A percentile compares a stretch with the other conserved stretches of the same genome.
phyloP scores from a whole-genome alignment of 2,329 filamentous ascomycete genomes.

The Fusarium buxicola region DNA sequence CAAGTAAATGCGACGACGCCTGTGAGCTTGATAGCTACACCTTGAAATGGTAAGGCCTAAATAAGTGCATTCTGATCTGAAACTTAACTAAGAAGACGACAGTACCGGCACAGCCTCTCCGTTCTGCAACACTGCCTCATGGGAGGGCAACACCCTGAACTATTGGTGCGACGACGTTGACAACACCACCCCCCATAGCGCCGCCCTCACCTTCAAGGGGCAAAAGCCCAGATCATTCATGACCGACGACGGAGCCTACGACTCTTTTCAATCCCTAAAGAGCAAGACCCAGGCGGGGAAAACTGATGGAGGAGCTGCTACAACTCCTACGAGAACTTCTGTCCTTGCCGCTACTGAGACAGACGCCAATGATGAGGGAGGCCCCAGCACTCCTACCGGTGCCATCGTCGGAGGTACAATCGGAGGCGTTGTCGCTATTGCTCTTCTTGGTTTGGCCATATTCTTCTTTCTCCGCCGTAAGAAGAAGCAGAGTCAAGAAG shows the following conservation, averaged over 20 bases:
- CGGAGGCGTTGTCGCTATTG: slow-evolving; percentile 8
- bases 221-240: slow-evolving; percentile 5
- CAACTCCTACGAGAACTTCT: neutral
- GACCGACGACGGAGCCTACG: slow-evolving; percentile 11
- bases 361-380: neutral
- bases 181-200: slow-evolving; percentile 21
- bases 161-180: slow-evolving; percentile 29
- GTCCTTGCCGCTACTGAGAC: neutral
- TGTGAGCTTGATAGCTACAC: slow-evolving; percentile 28
- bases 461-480: slow-evolving; percentile 16
- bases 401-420: slow-evolving; percentile 27
- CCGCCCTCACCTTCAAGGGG: slow-evolving; percentile 17
- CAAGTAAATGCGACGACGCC: slow-evolving; percentile 19
- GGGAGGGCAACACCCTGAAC: slow-evolving; percentile 10
- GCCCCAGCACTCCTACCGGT: slow-evolving; percentile 7
- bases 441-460: neutral
- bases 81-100: neutral
- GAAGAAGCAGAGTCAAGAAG: slow-evolving; percentile 14
- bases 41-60: slow-evolving; percentile 21
- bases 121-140: slow-evolving; percentile 24
- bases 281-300: neutral
- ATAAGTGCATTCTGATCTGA: too few species aligned
- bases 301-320: neutral
- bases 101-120: slow-evolving; percentile 10
- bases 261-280: slow-evolving; percentile 6